Evolutionary conservation across 108 stramenopile genomes (phyloP).

Genomic region (Pseudonitzschia delicatissima): DNA sequence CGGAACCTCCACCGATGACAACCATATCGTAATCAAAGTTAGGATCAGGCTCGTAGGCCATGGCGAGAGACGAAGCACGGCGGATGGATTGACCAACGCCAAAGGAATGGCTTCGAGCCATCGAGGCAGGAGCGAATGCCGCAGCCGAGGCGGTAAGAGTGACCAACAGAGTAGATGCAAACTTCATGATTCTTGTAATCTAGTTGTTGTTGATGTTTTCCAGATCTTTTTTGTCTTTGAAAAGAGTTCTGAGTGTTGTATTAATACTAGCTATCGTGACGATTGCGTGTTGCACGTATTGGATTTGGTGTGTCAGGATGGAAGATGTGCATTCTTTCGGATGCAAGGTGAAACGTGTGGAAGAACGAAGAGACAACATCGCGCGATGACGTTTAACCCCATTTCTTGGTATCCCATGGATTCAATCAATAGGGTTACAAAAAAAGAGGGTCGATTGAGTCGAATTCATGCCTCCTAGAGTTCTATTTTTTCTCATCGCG

Average conservation of each 20-base stretch:
- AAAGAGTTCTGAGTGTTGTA: no score
- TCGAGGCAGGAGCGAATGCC: background rate
- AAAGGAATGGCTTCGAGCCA: no score
- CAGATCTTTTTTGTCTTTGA: no score
- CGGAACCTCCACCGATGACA: conserved; percentile 78
- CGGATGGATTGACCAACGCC: background rate
- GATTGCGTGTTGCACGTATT: no score
- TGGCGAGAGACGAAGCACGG: background rate
- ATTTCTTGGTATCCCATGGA: background rate
- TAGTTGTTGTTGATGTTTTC: background rate
- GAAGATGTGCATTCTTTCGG: background rate
- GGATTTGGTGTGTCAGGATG: no score
- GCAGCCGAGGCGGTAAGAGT: background rate
- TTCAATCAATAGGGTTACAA: background rate
- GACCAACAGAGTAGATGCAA: background rate
- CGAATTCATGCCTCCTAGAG: no score
- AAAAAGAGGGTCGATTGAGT: no score
- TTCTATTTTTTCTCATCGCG: no score
- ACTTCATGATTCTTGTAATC: background rate
- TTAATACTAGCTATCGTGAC: no score
- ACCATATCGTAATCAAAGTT: conserved; percentile 59
- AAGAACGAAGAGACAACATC: background rate
- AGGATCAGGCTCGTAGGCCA: background rate
- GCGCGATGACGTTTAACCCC: background rate
- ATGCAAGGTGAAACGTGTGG: background rate